These are phyloP conservation scores for Salvia sclarea DNA, from an alignment of 305 asterid species.

Conservation along the genomic window DNA sequence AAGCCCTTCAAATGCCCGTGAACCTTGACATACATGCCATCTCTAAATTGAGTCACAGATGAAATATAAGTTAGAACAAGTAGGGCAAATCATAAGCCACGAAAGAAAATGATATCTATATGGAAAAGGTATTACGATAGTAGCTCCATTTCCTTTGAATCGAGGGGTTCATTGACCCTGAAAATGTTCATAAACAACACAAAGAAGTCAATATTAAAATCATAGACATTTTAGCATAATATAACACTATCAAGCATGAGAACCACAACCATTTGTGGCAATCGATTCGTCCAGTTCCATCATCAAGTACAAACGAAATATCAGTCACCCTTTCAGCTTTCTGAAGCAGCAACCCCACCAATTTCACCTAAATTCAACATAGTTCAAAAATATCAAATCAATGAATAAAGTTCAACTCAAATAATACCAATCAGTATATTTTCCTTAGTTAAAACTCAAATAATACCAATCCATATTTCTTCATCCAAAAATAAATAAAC, in stretches of 20 bases:
- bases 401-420: background rate
- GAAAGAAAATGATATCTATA: constrained; percentile 6
- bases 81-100: background rate
- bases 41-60: constrained; percentile 37
- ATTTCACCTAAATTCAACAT: constrained; percentile 54
- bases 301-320: constrained; percentile 72
- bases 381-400: constrained; percentile 20
- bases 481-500: too few relatives aligned
- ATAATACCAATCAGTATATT: background rate
- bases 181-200: constrained; percentile 12
- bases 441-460: background rate
- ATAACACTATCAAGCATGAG: constrained; percentile 9
- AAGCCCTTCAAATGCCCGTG: constrained; percentile 89
- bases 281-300: constrained; percentile 82
- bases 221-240: background rate
- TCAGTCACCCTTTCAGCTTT: constrained; percentile 67
- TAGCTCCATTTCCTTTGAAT: constrained; percentile 66
- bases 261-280: constrained; percentile 39
- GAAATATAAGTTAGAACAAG: constrained; percentile 32
- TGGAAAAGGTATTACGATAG: constrained; percentile 52
- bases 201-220: constrained; percentile 4
- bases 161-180: constrained; percentile 75
- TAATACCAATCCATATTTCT: background rate
- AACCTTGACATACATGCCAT: constrained; percentile 82
- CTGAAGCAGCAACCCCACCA: constrained; percentile 66